phyloP scores from a whole-genome alignment of 1,284 basidiomycete species.

The Naganishia sp. region DNA sequence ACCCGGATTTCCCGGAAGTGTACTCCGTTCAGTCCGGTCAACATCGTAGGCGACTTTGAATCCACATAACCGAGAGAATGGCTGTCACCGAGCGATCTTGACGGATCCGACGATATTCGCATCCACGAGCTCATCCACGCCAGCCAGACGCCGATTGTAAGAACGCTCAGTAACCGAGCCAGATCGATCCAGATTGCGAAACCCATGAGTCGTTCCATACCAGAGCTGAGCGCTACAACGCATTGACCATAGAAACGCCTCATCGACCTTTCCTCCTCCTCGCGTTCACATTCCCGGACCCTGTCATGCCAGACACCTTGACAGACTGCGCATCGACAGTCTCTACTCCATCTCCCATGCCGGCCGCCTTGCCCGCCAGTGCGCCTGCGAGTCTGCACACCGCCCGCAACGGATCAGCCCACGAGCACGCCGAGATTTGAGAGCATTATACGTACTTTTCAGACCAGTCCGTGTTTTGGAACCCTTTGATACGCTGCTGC shows the following conservation, averaged over 20 bases:
- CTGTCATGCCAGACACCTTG: constrained; percentile 1
- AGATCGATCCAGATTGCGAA: not conserved
- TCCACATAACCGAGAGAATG: too few species aligned
- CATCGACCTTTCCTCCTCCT: constrained; percentile 16
- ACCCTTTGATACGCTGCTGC: constrained; percentile 63
- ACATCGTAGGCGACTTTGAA: too few species aligned
- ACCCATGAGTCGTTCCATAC: not conserved
- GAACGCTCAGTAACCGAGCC: not conserved
- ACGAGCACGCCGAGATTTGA: too few species aligned
- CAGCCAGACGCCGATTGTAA: too few species aligned
- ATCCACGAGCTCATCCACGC: too few species aligned
- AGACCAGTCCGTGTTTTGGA: constrained; percentile 58
- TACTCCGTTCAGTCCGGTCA: too few species aligned
- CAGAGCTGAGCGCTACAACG: not conserved
- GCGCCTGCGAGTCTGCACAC: constrained; percentile 12
- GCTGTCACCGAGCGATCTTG: too few species aligned
- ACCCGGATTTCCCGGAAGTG: too few species aligned
- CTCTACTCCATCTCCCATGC: not conserved
- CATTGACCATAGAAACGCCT: not conserved
- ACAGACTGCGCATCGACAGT: constrained; percentile 5
- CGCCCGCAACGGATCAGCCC: not conserved
- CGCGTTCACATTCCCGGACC: constrained; percentile 7
- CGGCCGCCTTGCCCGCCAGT: constrained; percentile 13
- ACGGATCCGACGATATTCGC: too few species aligned
- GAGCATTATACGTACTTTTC: constrained; percentile 43